Conservation (phyloP, 345 rosid genomes). For the Populus deltoides region DNA sequence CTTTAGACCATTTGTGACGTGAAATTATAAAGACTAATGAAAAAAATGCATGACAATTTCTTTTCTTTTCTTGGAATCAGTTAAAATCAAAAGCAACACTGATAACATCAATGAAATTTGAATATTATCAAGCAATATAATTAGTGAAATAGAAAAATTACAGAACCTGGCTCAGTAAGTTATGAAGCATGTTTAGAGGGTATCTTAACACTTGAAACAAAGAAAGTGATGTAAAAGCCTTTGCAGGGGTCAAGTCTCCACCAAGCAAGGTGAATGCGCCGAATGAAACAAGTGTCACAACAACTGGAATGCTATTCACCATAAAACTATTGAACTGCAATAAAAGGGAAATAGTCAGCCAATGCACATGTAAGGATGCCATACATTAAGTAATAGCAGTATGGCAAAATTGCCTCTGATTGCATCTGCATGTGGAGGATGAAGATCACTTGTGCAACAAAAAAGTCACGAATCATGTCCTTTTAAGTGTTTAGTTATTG, state of each 20-base stretch:
- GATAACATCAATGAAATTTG: neutral
- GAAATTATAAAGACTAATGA: neutral
- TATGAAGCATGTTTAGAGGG: constrained; percentile 38
- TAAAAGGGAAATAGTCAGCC: neutral
- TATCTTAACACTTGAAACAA: constrained; percentile 32
- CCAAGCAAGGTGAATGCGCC: constrained; percentile 34
- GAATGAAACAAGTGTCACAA: constrained; percentile 34
- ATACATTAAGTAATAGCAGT: neutral
- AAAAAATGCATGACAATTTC: too few species aligned
- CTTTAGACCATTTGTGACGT: neutral
- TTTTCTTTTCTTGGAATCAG: too few species aligned
- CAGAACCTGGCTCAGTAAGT: constrained; percentile 30
- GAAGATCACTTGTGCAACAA: neutral
- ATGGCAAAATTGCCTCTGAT: neutral
- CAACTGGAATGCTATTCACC: constrained; percentile 33
- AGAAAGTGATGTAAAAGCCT: constrained; percentile 36
- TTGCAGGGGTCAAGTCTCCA: constrained; percentile 36
- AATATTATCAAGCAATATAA: neutral
- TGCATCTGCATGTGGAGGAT: neutral
- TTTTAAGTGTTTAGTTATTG: neutral
- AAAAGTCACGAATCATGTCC: neutral
- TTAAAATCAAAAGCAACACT: neutral
- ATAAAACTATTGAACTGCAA: constrained; percentile 36
- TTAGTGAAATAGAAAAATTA: neutral
- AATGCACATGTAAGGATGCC: neutral